Evolutionary conservation across 305 asterid genomes (phyloP), one percentile per base, ranked within the genome.

Genomic region (Galium porrigens): DNA sequence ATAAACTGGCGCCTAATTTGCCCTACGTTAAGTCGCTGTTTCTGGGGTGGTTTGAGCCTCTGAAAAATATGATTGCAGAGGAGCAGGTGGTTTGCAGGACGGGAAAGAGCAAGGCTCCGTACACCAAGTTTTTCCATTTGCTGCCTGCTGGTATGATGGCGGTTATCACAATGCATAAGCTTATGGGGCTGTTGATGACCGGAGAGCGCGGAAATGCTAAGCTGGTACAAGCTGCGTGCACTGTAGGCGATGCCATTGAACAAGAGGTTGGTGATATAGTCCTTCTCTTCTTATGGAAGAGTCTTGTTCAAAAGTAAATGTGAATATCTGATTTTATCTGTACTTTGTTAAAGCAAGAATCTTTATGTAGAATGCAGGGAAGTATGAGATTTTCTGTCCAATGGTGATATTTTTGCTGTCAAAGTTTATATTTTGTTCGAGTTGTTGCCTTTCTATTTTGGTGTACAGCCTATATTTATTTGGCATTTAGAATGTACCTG

Each of bases 111-210:
- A 82, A 64, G 81, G 79, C 78, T 0, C 69, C 79, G 5, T 85
- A 87, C 77, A 78, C 84, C 0, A 83, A 81, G 68, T 83, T 80
- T 72, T 82, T 92, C 58, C 78, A 79, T 74, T 88, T 61, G 37
- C 77, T 92, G 79, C 95, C 98, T 5, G 98, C 96, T 0, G 96
- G 86, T 72, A 92, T 79, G 95, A 86, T 92, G 94, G 82, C 98
- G 1, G 95, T 92, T 72, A 84, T 92, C 63, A 84, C 98, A 1
- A 92, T 92, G 98, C 96, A 92, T 77, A 92, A 86, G 81, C 78
- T 91, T 61, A 79, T 78, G 86, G 94, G 78, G 58, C 58, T 85
- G 78, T 66, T 91, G 82, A 91, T 91, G 98, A 82, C 78, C 10
- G 94, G 94, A 9, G 94, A 81, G 68, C 80, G 78, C 73, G 98